These are phyloP conservation scores for Eucalyptus sp. DNA, from an alignment of 345 rosid genomes.

Conservation along the genomic window DNA sequence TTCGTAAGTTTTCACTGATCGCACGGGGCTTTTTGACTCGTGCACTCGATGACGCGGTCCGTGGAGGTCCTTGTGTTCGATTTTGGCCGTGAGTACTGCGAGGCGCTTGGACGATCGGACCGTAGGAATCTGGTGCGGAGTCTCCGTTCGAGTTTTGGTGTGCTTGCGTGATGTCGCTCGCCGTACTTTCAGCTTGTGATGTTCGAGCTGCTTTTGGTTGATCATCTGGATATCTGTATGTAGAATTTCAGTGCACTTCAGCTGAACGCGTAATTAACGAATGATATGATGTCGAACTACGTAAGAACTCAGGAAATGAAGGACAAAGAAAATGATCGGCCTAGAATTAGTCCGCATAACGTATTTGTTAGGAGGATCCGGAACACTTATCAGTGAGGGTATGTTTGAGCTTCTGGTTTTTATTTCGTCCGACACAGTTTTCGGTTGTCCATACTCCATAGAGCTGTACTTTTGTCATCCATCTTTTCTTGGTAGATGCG, in stretches of 20 bases:
- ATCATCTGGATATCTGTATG: neutral
- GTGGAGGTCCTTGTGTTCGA: neutral
- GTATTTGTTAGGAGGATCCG: neutral
- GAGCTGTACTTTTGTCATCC: neutral
- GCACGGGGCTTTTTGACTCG: neutral
- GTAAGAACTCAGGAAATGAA: neutral
- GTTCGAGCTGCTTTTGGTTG: neutral
- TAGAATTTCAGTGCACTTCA: neutral
- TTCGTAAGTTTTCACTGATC: constrained; percentile 30
- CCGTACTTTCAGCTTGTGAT: neutral
- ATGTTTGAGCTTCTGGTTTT: neutral
- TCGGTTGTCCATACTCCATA: neutral
- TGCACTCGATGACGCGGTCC: neutral
- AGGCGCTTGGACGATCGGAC: neutral
- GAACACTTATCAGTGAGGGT: neutral
- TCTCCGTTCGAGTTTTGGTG: neutral
- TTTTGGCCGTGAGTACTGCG: neutral
- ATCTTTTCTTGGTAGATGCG: neutral
- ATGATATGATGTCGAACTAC: neutral
- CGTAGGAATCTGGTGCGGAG: neutral
- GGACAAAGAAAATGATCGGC: neutral
- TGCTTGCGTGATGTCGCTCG: neutral
- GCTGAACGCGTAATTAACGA: neutral
- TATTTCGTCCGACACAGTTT: neutral
- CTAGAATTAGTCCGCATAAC: too few relatives aligned